Percentiles rank a stretch among this genome's conserved stretches.
phyloP scores from a whole-genome alignment of 805 yeast genomes.

The Schwanniomyces polymorphus region DNA sequence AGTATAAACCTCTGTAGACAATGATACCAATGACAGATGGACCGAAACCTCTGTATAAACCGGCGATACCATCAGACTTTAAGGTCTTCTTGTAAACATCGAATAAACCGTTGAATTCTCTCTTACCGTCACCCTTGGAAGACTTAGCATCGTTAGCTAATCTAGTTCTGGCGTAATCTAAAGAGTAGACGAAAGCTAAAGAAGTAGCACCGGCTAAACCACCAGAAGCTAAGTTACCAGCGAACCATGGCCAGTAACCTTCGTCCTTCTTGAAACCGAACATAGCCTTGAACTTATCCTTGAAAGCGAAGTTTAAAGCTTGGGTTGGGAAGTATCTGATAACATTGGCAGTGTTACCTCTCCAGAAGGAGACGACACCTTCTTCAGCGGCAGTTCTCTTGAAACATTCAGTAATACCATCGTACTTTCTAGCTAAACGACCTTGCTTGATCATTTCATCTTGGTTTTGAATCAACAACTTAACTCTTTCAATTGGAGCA shows the following conservation, averaged over 20 bases:
- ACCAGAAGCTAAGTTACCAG: conserved; percentile 98
- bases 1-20: conserved; percentile 99
- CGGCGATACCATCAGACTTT: conserved; percentile 95
- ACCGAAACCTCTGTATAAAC: conserved; percentile 99
- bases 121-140: conserved; percentile 80
- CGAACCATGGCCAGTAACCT: conserved; percentile 90
- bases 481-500: conserved; percentile 97
- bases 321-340: conserved; percentile 99
- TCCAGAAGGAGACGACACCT: conserved; percentile 94
- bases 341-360: conserved; percentile 99
- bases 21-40: conserved; percentile 97
- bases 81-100: conserved; percentile 96
- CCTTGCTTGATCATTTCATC: conserved; percentile 99
- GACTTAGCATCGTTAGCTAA: conserved; percentile 97
- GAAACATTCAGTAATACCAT: conserved; percentile 93
- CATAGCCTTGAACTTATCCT: conserved; percentile 93
- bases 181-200: conserved; percentile 88
- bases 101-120: conserved; percentile 95
- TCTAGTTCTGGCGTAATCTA: conserved; percentile 98
- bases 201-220: conserved; percentile 98
- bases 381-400: conserved; percentile 90
- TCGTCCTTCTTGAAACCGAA: conserved; percentile 97
- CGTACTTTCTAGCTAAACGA: conserved; percentile 82
- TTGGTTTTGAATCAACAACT: conserved; percentile 94
- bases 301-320: conserved; percentile 97